Evolutionary conservation across 73 alveolate species (phyloP).

Genomic region (Paramecium sonneborni): DNA sequence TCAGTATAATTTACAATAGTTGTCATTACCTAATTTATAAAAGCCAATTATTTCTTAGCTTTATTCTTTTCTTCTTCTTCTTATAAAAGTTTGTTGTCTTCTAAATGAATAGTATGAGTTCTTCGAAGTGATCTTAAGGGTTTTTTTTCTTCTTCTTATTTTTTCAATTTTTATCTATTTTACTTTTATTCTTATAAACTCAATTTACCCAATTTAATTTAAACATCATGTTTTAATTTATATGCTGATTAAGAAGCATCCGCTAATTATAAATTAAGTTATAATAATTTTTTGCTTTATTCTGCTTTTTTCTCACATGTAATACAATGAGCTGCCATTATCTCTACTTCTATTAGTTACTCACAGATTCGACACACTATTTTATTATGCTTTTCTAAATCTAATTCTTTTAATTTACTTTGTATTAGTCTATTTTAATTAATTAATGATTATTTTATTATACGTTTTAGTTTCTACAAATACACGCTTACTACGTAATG

Average conservation of each 20-base stretch:
- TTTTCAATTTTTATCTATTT: not conserved
- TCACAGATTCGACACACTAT: slow-evolving; percentile 43
- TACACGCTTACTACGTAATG: slow-evolving; percentile 11
- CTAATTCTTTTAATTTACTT: slow-evolving; percentile 23
- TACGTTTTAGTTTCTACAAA: not conserved
- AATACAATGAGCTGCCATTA: slow-evolving; percentile 37
- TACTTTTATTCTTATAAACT: not conserved
- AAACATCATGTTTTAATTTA: slow-evolving; percentile 9
- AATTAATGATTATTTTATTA: slow-evolving; percentile 2
- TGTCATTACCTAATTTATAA: not conserved
- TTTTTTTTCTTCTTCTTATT: slow-evolving; percentile 25
- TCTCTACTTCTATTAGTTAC: slow-evolving; percentile 33
- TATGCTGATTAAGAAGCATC: slow-evolving; percentile 7
- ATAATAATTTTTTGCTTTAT: slow-evolving; percentile 22
- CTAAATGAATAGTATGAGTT: slow-evolving; percentile 12
- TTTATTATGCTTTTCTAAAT: slow-evolving; percentile 8
- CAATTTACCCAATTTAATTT: not conserved
- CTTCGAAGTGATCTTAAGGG: slow-evolving; percentile 31
- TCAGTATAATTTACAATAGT: slow-evolving; percentile 12
- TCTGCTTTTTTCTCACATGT: slow-evolving; percentile 29
- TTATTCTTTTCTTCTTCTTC: not conserved
- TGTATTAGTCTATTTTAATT: not conserved
- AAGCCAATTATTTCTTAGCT: slow-evolving; percentile 1
- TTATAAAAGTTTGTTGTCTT: not conserved
- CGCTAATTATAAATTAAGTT: slow-evolving; percentile 26